A percentile compares a stretch with the other conserved stretches of the same genome.
Evolutionary conservation across 176 grass and related monocot genomes (phyloP).

Genomic region (Musa acuminata): DNA sequence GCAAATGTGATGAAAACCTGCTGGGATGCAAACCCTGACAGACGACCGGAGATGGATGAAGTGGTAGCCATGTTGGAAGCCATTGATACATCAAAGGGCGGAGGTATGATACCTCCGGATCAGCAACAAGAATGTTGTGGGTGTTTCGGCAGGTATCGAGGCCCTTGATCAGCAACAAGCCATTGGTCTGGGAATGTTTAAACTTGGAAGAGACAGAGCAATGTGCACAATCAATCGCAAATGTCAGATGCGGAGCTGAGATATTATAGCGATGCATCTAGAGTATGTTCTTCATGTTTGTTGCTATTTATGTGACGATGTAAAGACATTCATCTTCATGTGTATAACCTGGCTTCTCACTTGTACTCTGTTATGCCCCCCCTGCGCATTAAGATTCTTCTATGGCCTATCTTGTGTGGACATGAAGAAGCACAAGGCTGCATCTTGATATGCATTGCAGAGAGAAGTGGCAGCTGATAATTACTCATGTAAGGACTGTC

Average conservation of each 20-base stretch:
- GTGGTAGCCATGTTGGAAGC: constrained; percentile 89
- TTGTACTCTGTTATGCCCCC: not conserved
- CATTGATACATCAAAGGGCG: constrained; percentile 93
- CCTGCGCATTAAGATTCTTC: not conserved
- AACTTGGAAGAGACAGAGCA: not conserved
- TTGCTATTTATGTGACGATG: not conserved
- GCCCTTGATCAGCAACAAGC: constrained; percentile 37
- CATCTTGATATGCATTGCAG: too few species aligned
- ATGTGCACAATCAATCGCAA: not conserved
- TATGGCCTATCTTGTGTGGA: too few species aligned
- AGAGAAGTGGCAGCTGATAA: too few species aligned
- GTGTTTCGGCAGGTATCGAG: constrained; percentile 56
- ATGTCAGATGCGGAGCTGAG: constrained; percentile 1
- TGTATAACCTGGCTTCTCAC: not conserved
- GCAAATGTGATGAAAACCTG: constrained; percentile 90
- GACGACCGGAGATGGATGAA: constrained; percentile 80
- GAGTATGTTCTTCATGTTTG: not conserved
- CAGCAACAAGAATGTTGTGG: constrained; percentile 69
- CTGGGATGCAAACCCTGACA: constrained; percentile 94
- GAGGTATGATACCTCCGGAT: constrained; percentile 75
- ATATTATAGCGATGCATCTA: constrained; percentile 9
- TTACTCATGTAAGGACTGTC: too few species aligned
- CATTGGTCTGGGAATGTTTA: not conserved
- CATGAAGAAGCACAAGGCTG: too few species aligned
- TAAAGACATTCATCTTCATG: constrained; percentile 7